A percentile compares a stretch with the other conserved stretches of the same genome.
These are phyloP conservation scores for Babesia ovis DNA, from an alignment of 169 alveolate species.

Conservation along the genomic window DNA sequence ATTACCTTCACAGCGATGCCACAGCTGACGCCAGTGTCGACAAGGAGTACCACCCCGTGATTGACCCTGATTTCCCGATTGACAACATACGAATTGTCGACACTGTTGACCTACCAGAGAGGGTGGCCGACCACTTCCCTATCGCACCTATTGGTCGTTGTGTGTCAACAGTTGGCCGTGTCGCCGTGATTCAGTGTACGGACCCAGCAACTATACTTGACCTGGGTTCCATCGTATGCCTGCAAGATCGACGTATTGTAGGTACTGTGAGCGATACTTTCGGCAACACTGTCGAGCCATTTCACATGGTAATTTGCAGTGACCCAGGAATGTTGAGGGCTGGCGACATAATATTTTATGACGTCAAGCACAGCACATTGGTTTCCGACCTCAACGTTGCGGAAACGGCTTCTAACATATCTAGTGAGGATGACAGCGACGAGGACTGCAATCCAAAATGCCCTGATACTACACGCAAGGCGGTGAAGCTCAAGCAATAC, in stretches of 20 bases:
- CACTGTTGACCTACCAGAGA: conserved; percentile 60
- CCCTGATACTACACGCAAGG: conserved; percentile 1
- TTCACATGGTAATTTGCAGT: conserved; percentile 48
- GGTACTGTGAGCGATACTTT: conserved; percentile 70
- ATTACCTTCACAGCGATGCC: background rate
- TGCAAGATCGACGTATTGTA: conserved; percentile 50
- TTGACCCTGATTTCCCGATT: conserved; percentile 33
- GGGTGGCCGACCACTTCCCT: conserved; percentile 48
- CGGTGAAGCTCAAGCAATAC: conserved; percentile 57
- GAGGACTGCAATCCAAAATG: conserved; percentile 21
- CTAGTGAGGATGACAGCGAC: conserved; percentile 39
- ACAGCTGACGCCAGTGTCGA: background rate
- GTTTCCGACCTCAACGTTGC: conserved; percentile 44
- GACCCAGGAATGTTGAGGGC: conserved; percentile 28
- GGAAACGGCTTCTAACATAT: conserved; percentile 23
- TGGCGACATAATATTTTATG: conserved; percentile 56
- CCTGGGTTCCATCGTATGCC: conserved; percentile 68
- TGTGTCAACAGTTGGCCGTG: conserved; percentile 42
- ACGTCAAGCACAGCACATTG: conserved; percentile 63
- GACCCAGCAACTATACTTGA: conserved; percentile 40
- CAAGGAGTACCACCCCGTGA: conserved; percentile 14
- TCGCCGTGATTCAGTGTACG: conserved; percentile 44
- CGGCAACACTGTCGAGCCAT: conserved; percentile 57
- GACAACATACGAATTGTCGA: conserved; percentile 66
- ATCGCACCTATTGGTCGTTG: conserved; percentile 48